Evolutionary conservation across 768 basidiomycete genomes (phyloP).

Genomic region (Trametes cingulata): DNA sequence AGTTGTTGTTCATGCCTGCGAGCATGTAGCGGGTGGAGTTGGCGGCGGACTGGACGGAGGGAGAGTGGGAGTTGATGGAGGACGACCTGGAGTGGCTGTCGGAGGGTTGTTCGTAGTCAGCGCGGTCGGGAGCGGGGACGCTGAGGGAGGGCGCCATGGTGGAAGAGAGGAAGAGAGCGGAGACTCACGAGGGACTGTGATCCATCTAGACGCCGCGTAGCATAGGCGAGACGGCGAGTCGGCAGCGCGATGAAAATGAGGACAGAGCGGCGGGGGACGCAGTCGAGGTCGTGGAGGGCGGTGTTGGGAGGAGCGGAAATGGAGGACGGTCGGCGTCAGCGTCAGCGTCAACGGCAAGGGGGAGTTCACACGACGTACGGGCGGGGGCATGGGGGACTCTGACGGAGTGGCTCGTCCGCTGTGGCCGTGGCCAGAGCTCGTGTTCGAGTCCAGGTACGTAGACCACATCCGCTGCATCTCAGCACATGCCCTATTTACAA

Average conservation of each 20-base stretch:
- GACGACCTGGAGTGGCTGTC: conserved; percentile 31
- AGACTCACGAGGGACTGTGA: conserved; percentile 24
- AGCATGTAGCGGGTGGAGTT: conserved; percentile 52
- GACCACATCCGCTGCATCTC: conserved; percentile 57
- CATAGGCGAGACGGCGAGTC: conserved; percentile 21
- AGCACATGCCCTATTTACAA: conserved; percentile 8
- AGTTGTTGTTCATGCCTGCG: conserved; percentile 34
- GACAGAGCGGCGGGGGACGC: too few species aligned
- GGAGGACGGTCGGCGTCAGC: too few species aligned
- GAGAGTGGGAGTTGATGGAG: conserved; percentile 38
- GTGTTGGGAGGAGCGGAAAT: conserved; percentile 4
- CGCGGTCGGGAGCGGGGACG: conserved; percentile 2
- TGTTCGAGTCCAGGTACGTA: conserved; percentile 44
- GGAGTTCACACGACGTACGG: background rate
- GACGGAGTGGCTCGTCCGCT: conserved; percentile 4
- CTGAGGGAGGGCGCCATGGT: conserved; percentile 16
- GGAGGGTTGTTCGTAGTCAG: conserved; percentile 18
- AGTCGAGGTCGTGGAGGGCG: background rate
- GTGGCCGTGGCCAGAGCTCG: conserved; percentile 17
- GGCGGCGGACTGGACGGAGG: conserved; percentile 40
- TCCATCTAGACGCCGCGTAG: conserved; percentile 29
- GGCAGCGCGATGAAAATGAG: conserved; percentile 4
- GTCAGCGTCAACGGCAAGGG: conserved; percentile 19
- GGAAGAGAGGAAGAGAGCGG: conserved; percentile 7
- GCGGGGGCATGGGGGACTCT: conserved; percentile 27